These are phyloP conservation scores for Diaporthe velutina DNA, from an alignment of 2,329 filamentous ascomycete species.

Conservation along the genomic window DNA sequence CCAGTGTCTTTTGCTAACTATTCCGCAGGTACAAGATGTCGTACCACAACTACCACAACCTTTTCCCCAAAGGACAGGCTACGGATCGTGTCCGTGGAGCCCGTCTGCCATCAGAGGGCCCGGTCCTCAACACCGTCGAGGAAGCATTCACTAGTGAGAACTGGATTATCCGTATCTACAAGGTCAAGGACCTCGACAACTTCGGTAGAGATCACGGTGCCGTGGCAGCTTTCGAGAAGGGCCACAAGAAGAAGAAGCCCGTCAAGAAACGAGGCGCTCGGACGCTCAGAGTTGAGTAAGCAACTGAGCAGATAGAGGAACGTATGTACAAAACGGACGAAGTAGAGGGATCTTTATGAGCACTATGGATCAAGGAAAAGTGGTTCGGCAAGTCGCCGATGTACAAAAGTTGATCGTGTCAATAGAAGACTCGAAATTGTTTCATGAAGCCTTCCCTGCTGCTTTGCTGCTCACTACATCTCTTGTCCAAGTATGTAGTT, in stretches of 20 bases:
- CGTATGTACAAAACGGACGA: conserved; percentile 35
- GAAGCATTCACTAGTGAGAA: conserved; percentile 99
- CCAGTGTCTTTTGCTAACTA: conserved; percentile 45
- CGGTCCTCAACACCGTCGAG: conserved; percentile 88
- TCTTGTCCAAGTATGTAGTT: not conserved
- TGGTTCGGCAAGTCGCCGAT: conserved; percentile 33
- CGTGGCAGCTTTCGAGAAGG: conserved; percentile 78
- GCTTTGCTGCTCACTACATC: not conserved
- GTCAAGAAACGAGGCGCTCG: conserved; percentile 80
- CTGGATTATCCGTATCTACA: conserved; percentile 99
- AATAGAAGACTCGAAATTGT: conserved; percentile 36
- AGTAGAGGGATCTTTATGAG: conserved; percentile 33
- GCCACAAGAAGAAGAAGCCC: conserved; percentile 86
- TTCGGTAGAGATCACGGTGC: conserved; percentile 87
- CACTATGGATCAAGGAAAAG: conserved; percentile 21
- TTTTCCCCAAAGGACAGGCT: conserved; percentile 94
- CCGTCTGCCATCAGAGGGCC: conserved; percentile 84
- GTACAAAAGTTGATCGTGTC: conserved; percentile 39
- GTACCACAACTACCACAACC: conserved; percentile 94
- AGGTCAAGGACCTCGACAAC: conserved; percentile 99
- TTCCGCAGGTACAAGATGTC: conserved; percentile 97
- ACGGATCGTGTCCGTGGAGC: conserved; percentile 88
- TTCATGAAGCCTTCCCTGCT: conserved; percentile 1
- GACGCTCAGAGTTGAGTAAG: conserved; percentile 79
- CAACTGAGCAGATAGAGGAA: conserved; percentile 14